Conservation (phyloP, 345 rosid species). For the Melaleuca quinquenervia region DNA sequence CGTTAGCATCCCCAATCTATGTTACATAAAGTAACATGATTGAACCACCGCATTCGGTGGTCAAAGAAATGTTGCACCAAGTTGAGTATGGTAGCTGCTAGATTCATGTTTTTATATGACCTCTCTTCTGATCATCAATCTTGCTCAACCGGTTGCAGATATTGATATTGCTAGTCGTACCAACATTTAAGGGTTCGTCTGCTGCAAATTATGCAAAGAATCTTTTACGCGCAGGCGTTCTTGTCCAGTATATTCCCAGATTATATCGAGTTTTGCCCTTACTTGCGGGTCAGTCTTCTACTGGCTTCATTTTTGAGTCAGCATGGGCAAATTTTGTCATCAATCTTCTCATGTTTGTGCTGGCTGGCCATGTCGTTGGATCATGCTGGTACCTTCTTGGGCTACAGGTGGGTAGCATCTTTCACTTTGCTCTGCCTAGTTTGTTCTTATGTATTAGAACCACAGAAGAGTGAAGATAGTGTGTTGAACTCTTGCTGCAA, state of each 20-base stretch:
- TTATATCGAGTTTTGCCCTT: conserved; percentile 58
- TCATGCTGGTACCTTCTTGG: conserved; percentile 88
- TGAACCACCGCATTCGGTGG: not conserved
- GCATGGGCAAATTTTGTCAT: conserved; percentile 82
- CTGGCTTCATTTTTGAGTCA: conserved; percentile 74
- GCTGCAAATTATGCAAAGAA: conserved; percentile 66
- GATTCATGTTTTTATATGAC: not conserved
- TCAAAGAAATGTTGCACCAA: too few relatives aligned
- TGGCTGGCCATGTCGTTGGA: conserved; percentile 75
- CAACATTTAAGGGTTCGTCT: conserved; percentile 16
- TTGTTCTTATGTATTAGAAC: not conserved
- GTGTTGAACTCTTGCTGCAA: not conserved
- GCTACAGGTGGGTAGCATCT: conserved; percentile 39
- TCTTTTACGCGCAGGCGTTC: conserved; percentile 44
- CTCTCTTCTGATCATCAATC: not conserved
- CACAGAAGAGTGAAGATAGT: not conserved
- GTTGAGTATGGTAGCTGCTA: not conserved
- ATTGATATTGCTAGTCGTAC: conserved; percentile 35
- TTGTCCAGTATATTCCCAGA: conserved; percentile 67
- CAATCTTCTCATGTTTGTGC: conserved; percentile 64
- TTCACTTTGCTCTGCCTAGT: not conserved
- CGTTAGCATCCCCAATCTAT: not conserved
- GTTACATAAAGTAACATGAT: not conserved
- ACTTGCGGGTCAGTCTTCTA: conserved; percentile 68
- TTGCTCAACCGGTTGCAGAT: conserved; percentile 30